Evolutionary conservation across 2,329 filamentous ascomycete species (phyloP).

Genomic region (Uncinocarpus reesii): DNA sequence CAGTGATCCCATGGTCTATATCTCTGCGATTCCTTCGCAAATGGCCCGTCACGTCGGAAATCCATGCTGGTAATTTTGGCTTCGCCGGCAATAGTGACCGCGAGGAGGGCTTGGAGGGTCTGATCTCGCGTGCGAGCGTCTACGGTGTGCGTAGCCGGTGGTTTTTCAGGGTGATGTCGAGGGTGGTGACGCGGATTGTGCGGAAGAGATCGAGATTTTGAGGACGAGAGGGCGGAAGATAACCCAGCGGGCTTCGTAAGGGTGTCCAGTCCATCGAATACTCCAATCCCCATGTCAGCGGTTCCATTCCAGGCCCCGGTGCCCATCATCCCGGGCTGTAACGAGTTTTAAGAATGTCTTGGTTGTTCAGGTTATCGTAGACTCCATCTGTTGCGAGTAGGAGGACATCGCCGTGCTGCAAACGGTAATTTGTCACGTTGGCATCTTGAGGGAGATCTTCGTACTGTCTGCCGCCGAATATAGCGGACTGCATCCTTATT

Average conservation of each 20-base stretch:
- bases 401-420: slow-evolving; percentile 87
- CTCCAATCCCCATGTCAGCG: slow-evolving; percentile 49
- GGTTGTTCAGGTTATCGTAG: slow-evolving; percentile 88
- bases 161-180: neutral
- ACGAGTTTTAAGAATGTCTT: slow-evolving; percentile 77
- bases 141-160: neutral
- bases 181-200: neutral
- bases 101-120: slow-evolving; percentile 67
- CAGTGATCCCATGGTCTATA: slow-evolving; percentile 78
- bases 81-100: slow-evolving; percentile 65
- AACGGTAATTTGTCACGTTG: slow-evolving; percentile 61
- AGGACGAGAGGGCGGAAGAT: slow-evolving; percentile 21
- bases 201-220: slow-evolving; percentile 11
- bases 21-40: slow-evolving; percentile 86
- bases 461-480: slow-evolving; percentile 73
- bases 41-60: slow-evolving; percentile 73
- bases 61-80: slow-evolving; percentile 80
- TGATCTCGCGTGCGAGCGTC: slow-evolving; percentile 22
- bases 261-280: slow-evolving; percentile 49
- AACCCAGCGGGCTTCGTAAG: slow-evolving; percentile 43
- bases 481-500: slow-evolving; percentile 65
- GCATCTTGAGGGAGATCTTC: slow-evolving; percentile 78
- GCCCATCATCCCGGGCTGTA: slow-evolving; percentile 62
- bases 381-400: slow-evolving; percentile 90
- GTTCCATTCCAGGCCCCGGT: slow-evolving; percentile 63